Conservation (phyloP, 768 basidiomycete species). For the Mycena maculata region DNA sequence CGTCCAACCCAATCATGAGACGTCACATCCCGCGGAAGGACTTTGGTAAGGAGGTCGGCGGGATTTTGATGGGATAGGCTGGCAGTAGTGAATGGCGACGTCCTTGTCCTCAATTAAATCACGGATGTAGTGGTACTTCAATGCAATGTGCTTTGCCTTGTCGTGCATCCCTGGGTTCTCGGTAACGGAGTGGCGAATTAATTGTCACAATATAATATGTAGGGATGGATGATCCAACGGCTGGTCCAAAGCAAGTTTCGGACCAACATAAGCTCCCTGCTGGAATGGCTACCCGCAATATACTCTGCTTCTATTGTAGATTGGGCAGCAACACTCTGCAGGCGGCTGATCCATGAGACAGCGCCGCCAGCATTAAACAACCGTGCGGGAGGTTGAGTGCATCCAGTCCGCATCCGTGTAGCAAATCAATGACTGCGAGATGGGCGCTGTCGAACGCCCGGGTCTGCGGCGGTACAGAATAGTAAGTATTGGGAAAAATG, state of each 20-base stretch:
- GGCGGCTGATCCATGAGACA: conserved; percentile 2
- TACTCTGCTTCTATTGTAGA: background rate
- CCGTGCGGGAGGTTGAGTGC: background rate
- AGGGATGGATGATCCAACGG: background rate
- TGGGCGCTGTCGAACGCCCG: background rate
- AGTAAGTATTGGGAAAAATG: too few species aligned
- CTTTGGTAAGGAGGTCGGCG: background rate
- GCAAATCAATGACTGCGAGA: background rate
- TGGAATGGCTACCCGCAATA: background rate
- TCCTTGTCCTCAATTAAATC: background rate
- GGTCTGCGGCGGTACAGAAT: background rate
- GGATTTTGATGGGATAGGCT: background rate
- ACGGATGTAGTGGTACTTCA: background rate
- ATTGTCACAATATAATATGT: background rate
- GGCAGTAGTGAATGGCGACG: background rate
- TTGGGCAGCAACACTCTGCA: background rate
- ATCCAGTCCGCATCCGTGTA: background rate
- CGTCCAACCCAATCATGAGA: background rate
- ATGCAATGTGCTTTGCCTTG: background rate
- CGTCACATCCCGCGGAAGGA: background rate
- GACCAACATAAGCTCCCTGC: background rate
- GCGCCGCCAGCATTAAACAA: background rate
- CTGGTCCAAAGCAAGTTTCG: background rate
- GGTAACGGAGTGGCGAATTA: background rate
- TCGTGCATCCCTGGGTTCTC: background rate